These are phyloP conservation scores for Pyrenochaeta sp. DNA, from an alignment of 2,329 filamentous ascomycete species.

Conservation along the genomic window DNA sequence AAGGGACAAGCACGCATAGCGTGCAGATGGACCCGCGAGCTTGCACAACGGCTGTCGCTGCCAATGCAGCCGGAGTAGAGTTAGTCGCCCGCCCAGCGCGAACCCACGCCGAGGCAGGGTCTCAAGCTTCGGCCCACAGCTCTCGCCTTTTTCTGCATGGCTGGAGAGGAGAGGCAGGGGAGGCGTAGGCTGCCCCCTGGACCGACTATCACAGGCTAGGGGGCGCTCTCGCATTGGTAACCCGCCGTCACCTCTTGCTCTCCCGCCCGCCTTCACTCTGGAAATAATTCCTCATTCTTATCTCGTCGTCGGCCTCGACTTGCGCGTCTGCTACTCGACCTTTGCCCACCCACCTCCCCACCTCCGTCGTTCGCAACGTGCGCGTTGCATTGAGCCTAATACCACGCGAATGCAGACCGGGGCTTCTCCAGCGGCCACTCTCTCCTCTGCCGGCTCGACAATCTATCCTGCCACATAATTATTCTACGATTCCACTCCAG, in stretches of 20 bases:
- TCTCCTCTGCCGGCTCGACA: conserved; percentile 17
- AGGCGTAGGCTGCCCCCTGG: conserved; percentile 13
- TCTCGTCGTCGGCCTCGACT: conserved; percentile 1
- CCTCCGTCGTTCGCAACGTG: neutral
- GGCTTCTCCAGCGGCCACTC: conserved; percentile 14
- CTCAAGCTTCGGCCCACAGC: neutral
- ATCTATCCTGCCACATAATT: conserved; percentile 12
- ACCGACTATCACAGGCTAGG: conserved; percentile 12
- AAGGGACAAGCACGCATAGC: conserved; percentile 2
- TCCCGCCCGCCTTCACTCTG: conserved; percentile 12
- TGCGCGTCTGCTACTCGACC: conserved; percentile 1
- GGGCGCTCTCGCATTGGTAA: conserved; percentile 16
- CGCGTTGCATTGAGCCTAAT: neutral
- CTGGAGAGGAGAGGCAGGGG: neutral
- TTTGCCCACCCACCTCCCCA: neutral
- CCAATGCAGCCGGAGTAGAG: neutral
- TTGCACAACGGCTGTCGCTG: conserved; percentile 2
- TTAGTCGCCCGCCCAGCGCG: neutral
- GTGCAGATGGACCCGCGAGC: neutral
- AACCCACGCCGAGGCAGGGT: neutral
- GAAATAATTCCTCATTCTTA: conserved; percentile 16
- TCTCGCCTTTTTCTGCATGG: neutral
- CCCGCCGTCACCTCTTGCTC: conserved; percentile 8
- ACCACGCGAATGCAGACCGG: conserved; percentile 18
- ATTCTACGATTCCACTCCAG: conserved; percentile 9